Evolutionary conservation across 2,329 filamentous ascomycete genomes (phyloP), one percentile per base, ranked within the genome.

Genomic region (Purpureocillium takamizusanense): DNA sequence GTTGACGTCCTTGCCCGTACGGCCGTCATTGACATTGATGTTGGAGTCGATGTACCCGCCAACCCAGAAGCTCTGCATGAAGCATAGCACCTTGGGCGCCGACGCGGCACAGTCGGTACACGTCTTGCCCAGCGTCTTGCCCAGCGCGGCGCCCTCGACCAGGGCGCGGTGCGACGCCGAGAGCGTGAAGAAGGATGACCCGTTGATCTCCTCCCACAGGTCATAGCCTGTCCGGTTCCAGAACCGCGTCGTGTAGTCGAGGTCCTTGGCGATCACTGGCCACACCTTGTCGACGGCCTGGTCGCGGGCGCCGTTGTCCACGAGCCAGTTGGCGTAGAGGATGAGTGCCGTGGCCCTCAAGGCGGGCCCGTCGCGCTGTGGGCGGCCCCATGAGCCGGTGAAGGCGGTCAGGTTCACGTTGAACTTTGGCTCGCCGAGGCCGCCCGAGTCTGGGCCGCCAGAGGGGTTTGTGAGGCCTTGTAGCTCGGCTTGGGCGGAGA

Each of bases 161-260:
- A 81, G 64, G 13, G 77, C 70, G 48, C 84, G 77, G 55, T 89
- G 78, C 43, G 83, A 76, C 30, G 74, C 72, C 4, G 78, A 75
- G 25, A 79, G 63, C 1, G 86, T 90, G 60, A 90, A 94, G 67
- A 88, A 92, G 1, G 83, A 88, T 14, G 75, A 80, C 31, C 84
- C 83, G 21, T 69, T 65, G 12, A 88, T 76, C 56, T 92, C 86
- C 56, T 92, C 86, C 86, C 86, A 92, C 4, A 94, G 70, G 56
- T 94, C 86, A 51, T 78, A 90, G 6, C 73, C 73, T 0, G 71
- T 74, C 45, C 67, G 57, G 53, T 74, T 76, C 70, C 81, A 86
- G 62, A 86, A 84, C 51, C 85, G 75, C 2, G 77, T 71, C 9
- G 86, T 78, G 46, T 90, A 92, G 33, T 69, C 70, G 27, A 92